Conservation (phyloP, 306 rosid species). For the Glycine soja region DNA sequence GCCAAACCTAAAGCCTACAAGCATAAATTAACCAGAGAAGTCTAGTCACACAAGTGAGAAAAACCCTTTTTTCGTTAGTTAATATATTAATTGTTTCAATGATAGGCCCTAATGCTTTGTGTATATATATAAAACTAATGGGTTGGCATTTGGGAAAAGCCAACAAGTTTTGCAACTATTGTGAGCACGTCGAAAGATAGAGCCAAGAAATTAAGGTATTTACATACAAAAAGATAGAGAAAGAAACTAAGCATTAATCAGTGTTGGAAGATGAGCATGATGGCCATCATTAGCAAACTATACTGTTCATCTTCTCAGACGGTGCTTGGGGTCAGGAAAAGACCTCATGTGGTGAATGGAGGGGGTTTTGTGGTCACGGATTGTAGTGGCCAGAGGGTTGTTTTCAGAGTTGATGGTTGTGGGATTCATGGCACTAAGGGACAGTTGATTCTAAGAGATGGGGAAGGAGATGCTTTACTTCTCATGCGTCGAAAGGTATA, state of each 20-base stretch:
- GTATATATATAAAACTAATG: slow-evolving; percentile 3
- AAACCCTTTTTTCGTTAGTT: not conserved
- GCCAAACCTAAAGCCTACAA: slow-evolving; percentile 60
- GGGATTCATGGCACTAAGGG: slow-evolving; percentile 77
- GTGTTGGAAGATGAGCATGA: not conserved
- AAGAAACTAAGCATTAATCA: not conserved
- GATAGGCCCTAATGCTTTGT: not conserved
- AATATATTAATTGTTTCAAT: not conserved
- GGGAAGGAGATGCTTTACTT: slow-evolving; percentile 71
- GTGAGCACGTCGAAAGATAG: no score
- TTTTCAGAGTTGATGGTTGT: slow-evolving; percentile 89
- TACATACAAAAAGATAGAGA: no score
- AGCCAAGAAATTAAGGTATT: no score
- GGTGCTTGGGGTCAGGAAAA: slow-evolving; percentile 67
- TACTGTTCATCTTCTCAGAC: slow-evolving; percentile 71
- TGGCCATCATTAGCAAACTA: slow-evolving; percentile 70
- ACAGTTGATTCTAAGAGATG: slow-evolving; percentile 74
- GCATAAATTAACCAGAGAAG: not conserved
- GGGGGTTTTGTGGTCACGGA: slow-evolving; percentile 95
- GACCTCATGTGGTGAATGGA: slow-evolving; percentile 81
- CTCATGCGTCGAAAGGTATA: slow-evolving; percentile 88
- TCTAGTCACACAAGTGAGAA: slow-evolving; percentile 31
- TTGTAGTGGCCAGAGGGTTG: slow-evolving; percentile 60
- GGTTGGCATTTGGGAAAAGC: not conserved
- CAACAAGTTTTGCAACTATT: slow-evolving; percentile 3